Conservation (phyloP, 352 stramenopile species). For the Halophytophthora polymorphica region DNA sequence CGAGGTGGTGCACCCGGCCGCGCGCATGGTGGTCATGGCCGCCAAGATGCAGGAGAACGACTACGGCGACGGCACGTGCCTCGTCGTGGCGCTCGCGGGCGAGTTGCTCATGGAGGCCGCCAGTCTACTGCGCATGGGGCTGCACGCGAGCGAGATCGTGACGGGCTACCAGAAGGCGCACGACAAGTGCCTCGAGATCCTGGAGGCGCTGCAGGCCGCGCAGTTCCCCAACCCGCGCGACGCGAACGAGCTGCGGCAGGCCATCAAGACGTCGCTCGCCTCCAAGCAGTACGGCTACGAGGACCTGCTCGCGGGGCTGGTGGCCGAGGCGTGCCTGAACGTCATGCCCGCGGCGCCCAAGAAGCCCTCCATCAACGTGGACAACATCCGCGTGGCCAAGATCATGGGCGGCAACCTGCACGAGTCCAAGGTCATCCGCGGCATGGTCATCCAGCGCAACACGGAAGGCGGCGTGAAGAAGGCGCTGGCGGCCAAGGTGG, state of each 20-base stretch:
- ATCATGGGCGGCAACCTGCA: conserved; percentile 95
- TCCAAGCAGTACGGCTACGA: conserved; percentile 98
- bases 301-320: conserved; percentile 91
- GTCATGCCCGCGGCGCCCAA: conserved; percentile 89
- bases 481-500: conserved; percentile 92
- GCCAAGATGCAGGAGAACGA: conserved; percentile 98
- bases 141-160: conserved; percentile 98
- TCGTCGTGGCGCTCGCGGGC: conserved; percentile 96
- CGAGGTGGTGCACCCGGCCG: conserved; percentile 98
- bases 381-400: conserved; percentile 98
- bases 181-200: conserved; percentile 90
- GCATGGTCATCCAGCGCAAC: conserved; percentile 95
- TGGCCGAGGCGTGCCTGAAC: conserved; percentile 94
- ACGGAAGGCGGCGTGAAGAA: conserved; percentile 93
- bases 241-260: conserved; percentile 80
- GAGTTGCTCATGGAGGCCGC: conserved; percentile 96
- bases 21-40: conserved; percentile 98
- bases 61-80: conserved; percentile 95
- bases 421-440: conserved; percentile 96
- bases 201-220: conserved; percentile 87
- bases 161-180: conserved; percentile 96
- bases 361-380: conserved; percentile 92
- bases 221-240: conserved; percentile 83
- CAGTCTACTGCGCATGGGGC: conserved; percentile 96
- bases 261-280: conserved; percentile 93